Base-by-base conservation (phyloP, 345 rosid species). In the Pugionium cornutum region DNA sequence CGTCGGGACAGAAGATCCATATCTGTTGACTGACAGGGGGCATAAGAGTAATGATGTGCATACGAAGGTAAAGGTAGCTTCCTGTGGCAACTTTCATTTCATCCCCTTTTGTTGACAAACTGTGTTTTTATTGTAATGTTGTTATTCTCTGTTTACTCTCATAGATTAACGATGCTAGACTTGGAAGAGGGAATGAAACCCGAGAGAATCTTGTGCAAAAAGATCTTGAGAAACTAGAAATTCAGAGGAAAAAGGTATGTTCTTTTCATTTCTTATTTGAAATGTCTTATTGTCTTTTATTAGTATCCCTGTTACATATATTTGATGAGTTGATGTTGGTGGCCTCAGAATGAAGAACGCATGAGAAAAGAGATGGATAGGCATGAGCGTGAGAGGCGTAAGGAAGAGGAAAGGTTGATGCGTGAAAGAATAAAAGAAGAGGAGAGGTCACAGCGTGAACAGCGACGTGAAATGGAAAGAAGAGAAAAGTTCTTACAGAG, bases 371-470 rank as follows among this genome's bases (percentile, higher is more conserved):
- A 89, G 72, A 89, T 89, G 89, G 96, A 95, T 78, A 91, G 80
- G 78, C 81, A 55, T 53, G 98, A 87, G 59, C 99, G 98, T 72
- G 99, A 95, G 81, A 87, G 94, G 80, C 78, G 87, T 67, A 95
- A 95, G 64, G 98, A 95, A 80, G 97, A 91, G 77, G 99, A 95
- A 77, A 87, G 86, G 73, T 72, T 89, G 82, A 67, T 91, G 75
- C 99, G 99, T 77, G 99, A 95, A 80, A 86, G 80, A 77, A 88
- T 87, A 68, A 81, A 86, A 54, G 99, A 95, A 76, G 99, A 95
- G 79, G 99, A 95, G 77, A 89, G 88, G 79, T 67, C 40, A 28
- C 79, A 75, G 73, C 88, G 99, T 67, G 99, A 91, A 79, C 96
- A 91, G 74, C 83, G 44, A 76, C 95, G 95, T 68, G 99, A 95